These are phyloP conservation scores for Solanum sparsipilum DNA, from an alignment of 257 asterid species.

Conservation along the genomic window DNA sequence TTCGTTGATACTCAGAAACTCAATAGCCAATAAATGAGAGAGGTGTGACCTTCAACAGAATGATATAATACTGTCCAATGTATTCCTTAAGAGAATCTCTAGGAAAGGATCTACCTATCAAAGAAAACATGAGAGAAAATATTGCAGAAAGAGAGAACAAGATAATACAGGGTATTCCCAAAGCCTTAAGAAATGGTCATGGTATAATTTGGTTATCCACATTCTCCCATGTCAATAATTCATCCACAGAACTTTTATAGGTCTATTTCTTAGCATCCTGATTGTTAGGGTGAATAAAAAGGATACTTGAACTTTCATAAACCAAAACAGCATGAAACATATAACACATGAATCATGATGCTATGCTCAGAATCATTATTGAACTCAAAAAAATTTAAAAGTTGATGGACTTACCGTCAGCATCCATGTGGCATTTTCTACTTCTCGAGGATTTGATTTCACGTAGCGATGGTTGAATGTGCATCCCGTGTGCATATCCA, in stretches of 20 bases:
- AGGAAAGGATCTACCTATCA: not conserved
- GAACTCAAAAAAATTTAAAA: not conserved
- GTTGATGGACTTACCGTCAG: slow-evolving; percentile 42
- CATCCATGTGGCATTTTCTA: slow-evolving; percentile 88
- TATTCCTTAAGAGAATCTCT: not conserved
- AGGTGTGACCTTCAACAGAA: not conserved
- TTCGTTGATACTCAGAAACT: not conserved
- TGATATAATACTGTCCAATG: not conserved
- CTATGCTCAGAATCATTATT: not conserved
- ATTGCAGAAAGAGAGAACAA: not conserved
- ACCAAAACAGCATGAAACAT: not conserved
- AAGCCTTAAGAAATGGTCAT: not conserved
- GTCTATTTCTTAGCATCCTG: not conserved
- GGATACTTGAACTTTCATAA: not conserved
- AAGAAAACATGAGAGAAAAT: not conserved
- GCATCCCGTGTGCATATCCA: slow-evolving; percentile 85
- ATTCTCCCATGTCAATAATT: not conserved
- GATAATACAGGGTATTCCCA: not conserved
- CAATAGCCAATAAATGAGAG: not conserved
- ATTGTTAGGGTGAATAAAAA: not conserved
- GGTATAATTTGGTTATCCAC: not conserved
- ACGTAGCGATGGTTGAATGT: slow-evolving; percentile 80
- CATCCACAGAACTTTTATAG: not conserved
- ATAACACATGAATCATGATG: not conserved
- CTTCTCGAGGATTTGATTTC: slow-evolving; percentile 78